Evolutionary conservation across 192 early-diverging fungal genomes (phyloP), one percentile per base, ranked within the genome.

Genomic region (Coemansia sp.): DNA sequence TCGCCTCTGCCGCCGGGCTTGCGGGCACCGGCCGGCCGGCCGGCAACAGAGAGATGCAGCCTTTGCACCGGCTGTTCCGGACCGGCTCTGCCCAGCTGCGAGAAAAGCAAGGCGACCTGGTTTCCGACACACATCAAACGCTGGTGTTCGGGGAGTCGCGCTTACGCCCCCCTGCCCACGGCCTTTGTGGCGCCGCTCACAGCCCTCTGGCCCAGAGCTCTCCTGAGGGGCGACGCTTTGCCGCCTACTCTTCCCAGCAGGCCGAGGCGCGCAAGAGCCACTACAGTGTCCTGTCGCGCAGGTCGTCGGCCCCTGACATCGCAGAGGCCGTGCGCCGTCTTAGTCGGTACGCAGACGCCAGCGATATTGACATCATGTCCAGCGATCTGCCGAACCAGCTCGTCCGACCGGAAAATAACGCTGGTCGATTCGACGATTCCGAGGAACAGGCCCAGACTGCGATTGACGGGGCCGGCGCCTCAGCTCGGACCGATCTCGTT

Each of bases 231-330:
- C 67, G 47, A 25, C 10, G 55, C 11, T 23, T 35, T 13, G 60
- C 49, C 23, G 27, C 27, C 11, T 56, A 61, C 47, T 28, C 61
- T 34, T 48, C 35, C 13, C 53, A 19, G 27, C 36, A 16, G 23
- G 39, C 49, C 18, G 67, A 63, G 35, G 58, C 61, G 14, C 75
- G 71, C 36, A 67, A 67, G 58, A 73, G 71, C 54, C 71, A 58
- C 62, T 71, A 70, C 50, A 79, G 77, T 55, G 23, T 68, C 16
- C 36, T 74, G 57, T 71, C 77, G 29, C 56, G 72, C 22, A 47
- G 77, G 42, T 74, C 72, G 11, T 80, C 77, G 9, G 77, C 77
- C n/a, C 77, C 77, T 4, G 77, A 80, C 32, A 62, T 71, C 14
- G 48, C 55, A 0, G 72, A 80, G 30, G 24, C 67, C 52, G 55